Conservation (phyloP, 2,329 filamentous ascomycete species). For the Didymella pomorum region DNA sequence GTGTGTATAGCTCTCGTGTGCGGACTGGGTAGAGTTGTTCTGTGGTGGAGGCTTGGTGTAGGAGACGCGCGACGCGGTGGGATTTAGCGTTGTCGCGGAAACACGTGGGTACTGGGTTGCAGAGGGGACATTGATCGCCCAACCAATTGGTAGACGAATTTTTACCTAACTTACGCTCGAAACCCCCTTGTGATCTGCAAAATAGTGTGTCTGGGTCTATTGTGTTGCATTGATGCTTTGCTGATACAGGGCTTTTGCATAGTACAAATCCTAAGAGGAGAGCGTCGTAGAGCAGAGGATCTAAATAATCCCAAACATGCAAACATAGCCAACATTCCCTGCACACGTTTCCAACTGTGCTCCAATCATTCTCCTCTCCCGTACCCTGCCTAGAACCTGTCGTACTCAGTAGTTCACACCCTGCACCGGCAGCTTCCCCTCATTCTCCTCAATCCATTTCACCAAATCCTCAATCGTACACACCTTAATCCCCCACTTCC, state of each 20-base stretch:
- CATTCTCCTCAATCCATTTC: conserved; percentile 76
- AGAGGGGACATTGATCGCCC: neutral
- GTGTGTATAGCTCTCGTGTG: too few species aligned
- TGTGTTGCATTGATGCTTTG: neutral
- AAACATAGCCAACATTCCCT: neutral
- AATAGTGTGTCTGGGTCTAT: neutral
- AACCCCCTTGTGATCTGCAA: neutral
- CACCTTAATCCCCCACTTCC: conserved; percentile 86
- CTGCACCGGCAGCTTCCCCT: conserved; percentile 58
- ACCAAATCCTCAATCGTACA: conserved; percentile 95
- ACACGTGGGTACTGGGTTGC: conserved; percentile 4
- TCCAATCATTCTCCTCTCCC: too few species aligned
- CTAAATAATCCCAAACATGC: neutral
- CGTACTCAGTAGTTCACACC: neutral
- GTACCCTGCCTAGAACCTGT: too few species aligned
- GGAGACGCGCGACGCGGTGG: conserved; percentile 1
- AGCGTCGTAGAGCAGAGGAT: neutral
- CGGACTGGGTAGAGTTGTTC: too few species aligned
- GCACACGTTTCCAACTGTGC: neutral
- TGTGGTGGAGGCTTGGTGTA: too few species aligned
- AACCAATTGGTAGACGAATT: too few species aligned
- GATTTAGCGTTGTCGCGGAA: conserved; percentile 8
- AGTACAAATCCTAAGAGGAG: neutral
- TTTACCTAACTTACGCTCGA: neutral
- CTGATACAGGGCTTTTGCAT: neutral